Conservation (phyloP, 371 early-diverging fungal species). For the Zopfochytrium polystomum region DNA sequence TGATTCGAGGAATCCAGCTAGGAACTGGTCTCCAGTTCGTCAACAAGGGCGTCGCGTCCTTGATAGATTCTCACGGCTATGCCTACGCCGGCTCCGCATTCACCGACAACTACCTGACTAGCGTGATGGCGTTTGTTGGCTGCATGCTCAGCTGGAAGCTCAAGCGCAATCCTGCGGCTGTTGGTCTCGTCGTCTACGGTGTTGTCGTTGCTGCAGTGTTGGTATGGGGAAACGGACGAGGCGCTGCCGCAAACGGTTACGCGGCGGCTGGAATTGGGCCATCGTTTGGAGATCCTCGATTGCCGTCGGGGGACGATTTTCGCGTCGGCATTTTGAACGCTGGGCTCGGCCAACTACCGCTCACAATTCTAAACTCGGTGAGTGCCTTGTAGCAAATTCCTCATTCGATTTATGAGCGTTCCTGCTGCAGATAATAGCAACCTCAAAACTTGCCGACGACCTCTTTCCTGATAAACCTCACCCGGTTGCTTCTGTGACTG, state of each 20-base stretch:
- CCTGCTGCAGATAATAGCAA: conserved; percentile 52
- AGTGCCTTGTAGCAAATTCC: not conserved
- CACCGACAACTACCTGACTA: conserved; percentile 74
- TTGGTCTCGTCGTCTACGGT: conserved; percentile 73
- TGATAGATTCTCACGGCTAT: conserved; percentile 25
- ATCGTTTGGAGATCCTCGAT: conserved; percentile 37
- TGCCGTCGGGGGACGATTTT: conserved; percentile 65
- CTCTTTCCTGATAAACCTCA: conserved; percentile 62
- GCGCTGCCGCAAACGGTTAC: conserved; percentile 3
- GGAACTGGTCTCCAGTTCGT: conserved; percentile 78
- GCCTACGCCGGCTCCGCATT: conserved; percentile 32
- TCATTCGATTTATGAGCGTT: not conserved
- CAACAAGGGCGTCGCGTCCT: conserved; percentile 58
- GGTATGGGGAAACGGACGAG: conserved; percentile 31
- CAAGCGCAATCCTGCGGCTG: conserved; percentile 66
- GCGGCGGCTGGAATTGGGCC: conserved; percentile 45
- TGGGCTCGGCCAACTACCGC: conserved; percentile 83
- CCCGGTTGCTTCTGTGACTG: conserved; percentile 51
- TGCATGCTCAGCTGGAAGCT: conserved; percentile 66
- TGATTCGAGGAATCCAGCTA: conserved; percentile 85
- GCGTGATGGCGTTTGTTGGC: conserved; percentile 62
- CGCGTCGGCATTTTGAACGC: conserved; percentile 70
- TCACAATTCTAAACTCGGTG: conserved; percentile 83
- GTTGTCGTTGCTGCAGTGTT: conserved; percentile 64
- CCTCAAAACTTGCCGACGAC: conserved; percentile 74